Evolutionary conservation across 2,329 filamentous ascomycete species (phyloP).

Genomic region (Diaporthe ampelina): DNA sequence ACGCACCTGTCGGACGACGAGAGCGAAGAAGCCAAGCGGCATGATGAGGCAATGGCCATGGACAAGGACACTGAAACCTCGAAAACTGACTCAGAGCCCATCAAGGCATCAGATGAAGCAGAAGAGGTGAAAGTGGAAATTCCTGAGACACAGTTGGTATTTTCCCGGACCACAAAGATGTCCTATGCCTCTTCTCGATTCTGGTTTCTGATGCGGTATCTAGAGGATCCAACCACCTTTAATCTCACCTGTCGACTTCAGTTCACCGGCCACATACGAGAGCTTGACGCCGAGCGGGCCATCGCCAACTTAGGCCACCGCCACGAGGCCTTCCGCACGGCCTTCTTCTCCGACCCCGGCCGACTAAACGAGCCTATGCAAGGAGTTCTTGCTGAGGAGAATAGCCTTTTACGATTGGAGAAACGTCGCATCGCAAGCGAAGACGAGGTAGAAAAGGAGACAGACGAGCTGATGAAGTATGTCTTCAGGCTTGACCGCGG

Average conservation of each 20-base stretch:
- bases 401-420: slow-evolving; percentile 49
- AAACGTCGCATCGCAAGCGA: slow-evolving; percentile 42
- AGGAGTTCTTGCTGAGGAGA: slow-evolving; percentile 39
- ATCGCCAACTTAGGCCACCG: slow-evolving; percentile 12
- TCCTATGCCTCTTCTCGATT: slow-evolving; percentile 57
- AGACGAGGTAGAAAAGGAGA: slow-evolving; percentile 43
- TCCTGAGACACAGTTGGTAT: slow-evolving; percentile 32
- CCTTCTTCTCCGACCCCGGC: slow-evolving; percentile 7
- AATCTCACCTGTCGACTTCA: slow-evolving; percentile 48
- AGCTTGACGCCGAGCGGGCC: slow-evolving; percentile 13
- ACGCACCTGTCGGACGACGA: slow-evolving; percentile 15
- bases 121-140: slow-evolving; percentile 33
- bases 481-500: slow-evolving; percentile 56
- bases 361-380: slow-evolving; percentile 13
- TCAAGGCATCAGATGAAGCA: slow-evolving; percentile 33
- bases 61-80: slow-evolving; percentile 25
- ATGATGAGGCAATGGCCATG: neutral
- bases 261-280: slow-evolving; percentile 21
- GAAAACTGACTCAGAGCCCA: slow-evolving; percentile 28
- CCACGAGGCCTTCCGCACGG: slow-evolving; percentile 12
- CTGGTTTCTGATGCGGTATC: slow-evolving; percentile 53
- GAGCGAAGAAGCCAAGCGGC: slow-evolving; percentile 4
- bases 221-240: slow-evolving; percentile 55
- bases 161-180: slow-evolving; percentile 45
- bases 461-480: slow-evolving; percentile 47